Percentiles rank a stretch among this genome's conserved stretches.
phyloP scores from a whole-genome alignment of 345 rosid genomes.

The Camelina laxa region DNA sequence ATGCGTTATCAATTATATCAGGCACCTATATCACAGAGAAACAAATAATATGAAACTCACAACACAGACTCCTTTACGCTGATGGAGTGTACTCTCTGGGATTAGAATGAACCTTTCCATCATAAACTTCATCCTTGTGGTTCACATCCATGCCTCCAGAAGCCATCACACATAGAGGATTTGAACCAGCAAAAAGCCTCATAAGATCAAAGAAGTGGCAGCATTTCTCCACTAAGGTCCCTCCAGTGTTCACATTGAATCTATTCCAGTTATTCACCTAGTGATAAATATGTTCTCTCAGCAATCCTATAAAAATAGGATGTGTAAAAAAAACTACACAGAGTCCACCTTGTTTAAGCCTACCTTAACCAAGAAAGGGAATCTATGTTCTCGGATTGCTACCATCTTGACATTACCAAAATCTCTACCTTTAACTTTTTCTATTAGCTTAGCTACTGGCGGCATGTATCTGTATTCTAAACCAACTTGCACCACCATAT shows the following conservation, averaged over 20 bases:
- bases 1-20: conserved; percentile 90
- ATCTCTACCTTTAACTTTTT: conserved; percentile 67
- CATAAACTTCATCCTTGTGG: conserved; percentile 88
- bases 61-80: neutral
- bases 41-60: neutral
- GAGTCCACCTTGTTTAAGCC: conserved; percentile 48
- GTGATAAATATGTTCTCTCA: conserved; percentile 13
- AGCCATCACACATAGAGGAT: conserved; percentile 92
- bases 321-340: conserved; percentile 11
- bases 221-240: conserved; percentile 96
- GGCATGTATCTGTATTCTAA: conserved; percentile 95
- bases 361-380: conserved; percentile 98
- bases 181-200: conserved; percentile 83
- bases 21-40: conserved; percentile 60
- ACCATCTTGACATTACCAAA: conserved; percentile 88
- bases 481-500: conserved; percentile 91
- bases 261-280: conserved; percentile 96
- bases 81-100: neutral
- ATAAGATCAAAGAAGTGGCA: conserved; percentile 98
- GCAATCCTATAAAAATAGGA: conserved; percentile 20
- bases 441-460: conserved; percentile 86
- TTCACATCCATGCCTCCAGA: conserved; percentile 93
- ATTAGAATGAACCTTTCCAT: conserved; percentile 65
- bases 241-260: conserved; percentile 87
- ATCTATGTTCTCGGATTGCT: conserved; percentile 86